Evolutionary conservation across 2,329 filamentous ascomycete genomes (phyloP).

Genomic region (Paraphoma sp.): DNA sequence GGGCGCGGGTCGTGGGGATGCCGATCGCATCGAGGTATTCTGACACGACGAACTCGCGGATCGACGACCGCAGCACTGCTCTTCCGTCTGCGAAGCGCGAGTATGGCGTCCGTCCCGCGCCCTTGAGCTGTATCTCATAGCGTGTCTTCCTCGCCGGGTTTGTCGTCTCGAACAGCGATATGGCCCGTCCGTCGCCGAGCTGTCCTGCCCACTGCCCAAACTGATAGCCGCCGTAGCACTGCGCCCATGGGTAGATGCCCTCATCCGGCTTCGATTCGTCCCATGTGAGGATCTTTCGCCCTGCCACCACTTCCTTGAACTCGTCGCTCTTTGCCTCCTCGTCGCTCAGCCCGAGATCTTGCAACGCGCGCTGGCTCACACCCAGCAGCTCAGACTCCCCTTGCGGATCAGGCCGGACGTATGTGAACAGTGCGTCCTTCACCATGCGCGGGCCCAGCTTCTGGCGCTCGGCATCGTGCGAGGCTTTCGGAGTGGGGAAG

Average conservation of each 20-base stretch:
- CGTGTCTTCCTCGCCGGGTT: constrained; percentile 73
- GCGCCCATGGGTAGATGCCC: constrained; percentile 94
- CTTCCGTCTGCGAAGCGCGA: constrained; percentile 96
- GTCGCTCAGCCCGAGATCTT: constrained; percentile 76
- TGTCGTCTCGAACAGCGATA: constrained; percentile 89
- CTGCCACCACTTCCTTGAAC: constrained; percentile 79
- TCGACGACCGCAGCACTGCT: constrained; percentile 89
- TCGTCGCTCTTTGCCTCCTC: constrained; percentile 74
- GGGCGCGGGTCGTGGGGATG: constrained; percentile 85
- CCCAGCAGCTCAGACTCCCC: constrained; percentile 79
- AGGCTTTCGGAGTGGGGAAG: constrained; percentile 81
- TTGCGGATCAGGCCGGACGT: constrained; percentile 79
- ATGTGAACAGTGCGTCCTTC: constrained; percentile 85
- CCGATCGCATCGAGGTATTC: constrained; percentile 85
- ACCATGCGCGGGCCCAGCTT: constrained; percentile 82
- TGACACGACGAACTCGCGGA: constrained; percentile 91
- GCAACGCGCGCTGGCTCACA: constrained; percentile 78
- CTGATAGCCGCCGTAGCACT: constrained; percentile 86
- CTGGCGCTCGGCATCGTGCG: constrained; percentile 80
- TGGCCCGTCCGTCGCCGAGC: constrained; percentile 91
- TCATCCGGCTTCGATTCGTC: constrained; percentile 61
- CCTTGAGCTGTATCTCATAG: constrained; percentile 94
- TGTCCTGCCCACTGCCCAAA: constrained; percentile 91
- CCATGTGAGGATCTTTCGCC: constrained; percentile 83
- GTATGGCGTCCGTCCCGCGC: constrained; percentile 91